Evolutionary conservation across 257 asterid species (phyloP).

Genomic region (Nemophila menziesii): DNA sequence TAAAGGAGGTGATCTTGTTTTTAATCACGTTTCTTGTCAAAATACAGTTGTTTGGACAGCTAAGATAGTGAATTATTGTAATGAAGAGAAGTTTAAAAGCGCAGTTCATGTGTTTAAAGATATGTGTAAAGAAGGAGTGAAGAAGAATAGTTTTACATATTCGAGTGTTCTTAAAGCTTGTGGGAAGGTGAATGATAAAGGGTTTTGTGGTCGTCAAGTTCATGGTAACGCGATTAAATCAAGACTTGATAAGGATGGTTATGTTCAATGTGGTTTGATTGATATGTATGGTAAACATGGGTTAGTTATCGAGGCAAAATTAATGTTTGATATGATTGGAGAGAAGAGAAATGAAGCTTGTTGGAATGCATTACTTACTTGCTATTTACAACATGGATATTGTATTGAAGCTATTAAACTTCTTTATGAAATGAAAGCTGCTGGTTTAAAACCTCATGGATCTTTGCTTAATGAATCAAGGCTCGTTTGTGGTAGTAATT

Average conservation of each 20-base stretch:
- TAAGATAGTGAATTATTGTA: constrained; percentile 40
- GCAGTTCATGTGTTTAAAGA: constrained; percentile 37
- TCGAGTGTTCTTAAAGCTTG: constrained; percentile 65
- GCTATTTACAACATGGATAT: constrained; percentile 34
- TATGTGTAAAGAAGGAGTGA: constrained; percentile 58
- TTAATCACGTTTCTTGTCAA: constrained; percentile 19
- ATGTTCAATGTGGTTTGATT: constrained; percentile 55
- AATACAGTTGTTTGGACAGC: constrained; percentile 61
- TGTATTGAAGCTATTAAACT: constrained; percentile 34
- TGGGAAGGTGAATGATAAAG: constrained; percentile 30
- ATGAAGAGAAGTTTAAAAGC: constrained; percentile 23
- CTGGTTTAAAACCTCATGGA: constrained; percentile 42
- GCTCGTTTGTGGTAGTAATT: constrained; percentile 33
- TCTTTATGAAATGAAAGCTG: constrained; percentile 40
- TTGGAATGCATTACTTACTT: constrained; percentile 47
- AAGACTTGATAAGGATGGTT: constrained; percentile 49
- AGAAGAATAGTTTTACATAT: constrained; percentile 42
- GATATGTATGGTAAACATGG: constrained; percentile 58
- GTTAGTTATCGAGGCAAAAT: constrained; percentile 30
- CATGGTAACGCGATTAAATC: constrained; percentile 47
- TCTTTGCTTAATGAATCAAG: constrained; percentile 33
- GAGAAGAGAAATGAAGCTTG: constrained; percentile 29
- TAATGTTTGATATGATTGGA: constrained; percentile 22
- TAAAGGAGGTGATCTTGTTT: constrained; percentile 36
- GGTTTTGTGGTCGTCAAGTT: constrained; percentile 45